Base-by-base conservation (phyloP, 1,139 yeast species). In the Lodderomyces pseudojiufengensis region DNA sequence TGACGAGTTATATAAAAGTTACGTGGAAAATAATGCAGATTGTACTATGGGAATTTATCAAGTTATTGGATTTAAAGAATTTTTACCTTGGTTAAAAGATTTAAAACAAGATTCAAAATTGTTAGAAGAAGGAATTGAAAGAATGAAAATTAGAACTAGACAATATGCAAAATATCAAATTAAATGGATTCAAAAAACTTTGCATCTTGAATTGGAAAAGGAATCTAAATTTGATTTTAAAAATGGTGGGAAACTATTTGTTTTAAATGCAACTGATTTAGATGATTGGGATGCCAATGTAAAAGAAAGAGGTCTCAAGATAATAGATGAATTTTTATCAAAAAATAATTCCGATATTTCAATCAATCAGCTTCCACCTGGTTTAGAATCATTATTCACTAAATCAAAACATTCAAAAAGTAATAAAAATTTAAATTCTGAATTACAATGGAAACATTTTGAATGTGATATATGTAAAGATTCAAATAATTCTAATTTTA, bases 1-100 rank as follows among this genome's bases (percentile, higher is more conserved):
- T 9, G 52, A 70, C 7, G 74, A 77, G 35, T 54, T 92, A 54
- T 79, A 72, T 50, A 51, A 58, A 0, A 65, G 59, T 27, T 82
- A 71, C 43, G 39, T 49, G 20, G 28, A 39, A 5, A 1, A 21
- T 9, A 21, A 27, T 5, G n/a, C 78, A 2, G 79, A 76, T 37
- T 61, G 78, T 38, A 82, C 85, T 35, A 65, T 76, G 37, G 97
- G 98, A 1, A 74, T 92, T 0, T 90, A 88, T 87, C 98, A 92
- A 59, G 96, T 87, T 2, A 88, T 92, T 50, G 99, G 99, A 2
- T 92, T 87, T 57, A 86, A 87, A 52, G 97, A 92, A 55, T 90
- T 92, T 53, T 56, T 88, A 27, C 95, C 95, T 0, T 90, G 88
- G 83, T 57, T 92, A 4, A 23, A 41, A 45, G 54, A 54, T 7